phyloP scores from a whole-genome alignment of 2,329 filamentous ascomycete species.

The Ophiocordyceps camponoti-rufipedis region DNA sequence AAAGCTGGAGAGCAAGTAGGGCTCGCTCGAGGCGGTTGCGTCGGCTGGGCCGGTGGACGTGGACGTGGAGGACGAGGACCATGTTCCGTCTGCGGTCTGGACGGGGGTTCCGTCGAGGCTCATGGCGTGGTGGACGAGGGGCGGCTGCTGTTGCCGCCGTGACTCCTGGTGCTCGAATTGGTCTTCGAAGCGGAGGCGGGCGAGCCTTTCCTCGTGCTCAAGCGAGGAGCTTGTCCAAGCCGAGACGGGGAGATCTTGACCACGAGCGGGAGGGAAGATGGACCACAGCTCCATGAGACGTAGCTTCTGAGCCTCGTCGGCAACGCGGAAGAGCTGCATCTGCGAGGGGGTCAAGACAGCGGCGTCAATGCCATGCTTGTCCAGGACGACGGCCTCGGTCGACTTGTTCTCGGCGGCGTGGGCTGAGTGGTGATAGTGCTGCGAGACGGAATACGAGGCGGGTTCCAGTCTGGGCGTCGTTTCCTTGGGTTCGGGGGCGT shows the following conservation, averaged over 20 bases:
- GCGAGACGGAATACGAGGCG: constrained; percentile 57
- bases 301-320: constrained; percentile 51
- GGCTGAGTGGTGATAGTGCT: constrained; percentile 70
- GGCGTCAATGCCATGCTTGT: constrained; percentile 52
- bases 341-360: constrained; percentile 53
- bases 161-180: constrained; percentile 8
- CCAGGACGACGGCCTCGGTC: constrained; percentile 38
- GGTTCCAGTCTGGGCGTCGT: background rate
- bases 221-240: constrained; percentile 34
- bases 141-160: background rate
- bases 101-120: constrained; percentile 35
- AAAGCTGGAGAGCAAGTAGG: constrained; percentile 74
- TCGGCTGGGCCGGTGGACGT: constrained; percentile 17
- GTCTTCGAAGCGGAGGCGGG: constrained; percentile 38
- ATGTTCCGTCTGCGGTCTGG: constrained; percentile 34
- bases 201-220: constrained; percentile 40
- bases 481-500: constrained; percentile 5
- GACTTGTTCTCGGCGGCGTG: constrained; percentile 33
- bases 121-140: constrained; percentile 17
- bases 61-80: constrained; percentile 23
- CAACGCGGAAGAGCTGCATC: constrained; percentile 59
- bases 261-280: constrained; percentile 52
- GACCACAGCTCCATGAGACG: constrained; percentile 73
- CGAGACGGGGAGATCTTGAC: constrained; percentile 31
- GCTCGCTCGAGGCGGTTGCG: constrained; percentile 30